A percentile compares a stretch with the other conserved stretches of the same genome.
phyloP scores from a whole-genome alignment of 805 yeast genomes.

The Wickerhamiella bombiphila region DNA sequence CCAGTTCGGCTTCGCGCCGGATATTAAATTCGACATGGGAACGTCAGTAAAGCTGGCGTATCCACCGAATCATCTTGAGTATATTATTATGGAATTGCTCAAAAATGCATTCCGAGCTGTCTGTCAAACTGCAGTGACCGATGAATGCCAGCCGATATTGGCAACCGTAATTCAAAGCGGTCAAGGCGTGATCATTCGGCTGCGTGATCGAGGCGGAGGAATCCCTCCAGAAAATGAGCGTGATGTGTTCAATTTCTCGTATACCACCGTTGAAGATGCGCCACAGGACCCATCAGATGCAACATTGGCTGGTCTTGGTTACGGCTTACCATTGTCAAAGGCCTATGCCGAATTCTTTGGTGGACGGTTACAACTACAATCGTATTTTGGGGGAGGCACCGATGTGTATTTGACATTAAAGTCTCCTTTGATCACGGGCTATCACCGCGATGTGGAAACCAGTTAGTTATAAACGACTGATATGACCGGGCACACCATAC shows the following conservation, averaged over 20 bases:
- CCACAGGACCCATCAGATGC: slow-evolving; percentile 31
- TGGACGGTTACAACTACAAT: slow-evolving; percentile 54
- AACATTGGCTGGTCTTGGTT: slow-evolving; percentile 90
- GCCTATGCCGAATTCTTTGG: slow-evolving; percentile 63
- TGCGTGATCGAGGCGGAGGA: slow-evolving; percentile 84
- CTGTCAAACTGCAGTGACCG: slow-evolving; percentile 25
- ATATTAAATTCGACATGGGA: slow-evolving; percentile 43
- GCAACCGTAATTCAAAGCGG: slow-evolving; percentile 35
- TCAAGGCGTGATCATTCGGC: slow-evolving; percentile 49
- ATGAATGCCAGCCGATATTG: slow-evolving; percentile 28
- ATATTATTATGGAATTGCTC: slow-evolving; percentile 69
- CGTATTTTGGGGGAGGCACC: slow-evolving; percentile 65
- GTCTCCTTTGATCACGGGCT: slow-evolving; percentile 16
- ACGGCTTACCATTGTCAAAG: slow-evolving; percentile 75
- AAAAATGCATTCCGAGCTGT: slow-evolving; percentile 83
- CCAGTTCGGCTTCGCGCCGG: slow-evolving; percentile 67
- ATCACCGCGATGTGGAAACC: slow-evolving; percentile 10
- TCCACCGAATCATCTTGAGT: slow-evolving; percentile 76
- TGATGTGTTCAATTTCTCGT: slow-evolving; percentile 73
- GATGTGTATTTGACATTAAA: slow-evolving; percentile 43
- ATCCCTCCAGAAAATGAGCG: slow-evolving; percentile 51
- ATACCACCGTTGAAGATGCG: slow-evolving; percentile 58
- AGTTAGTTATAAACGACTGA: too few relatives aligned
- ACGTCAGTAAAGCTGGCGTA: slow-evolving; percentile 56
- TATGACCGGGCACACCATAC: too few relatives aligned